phyloP scores from a whole-genome alignment of 2,329 filamentous ascomycete genomes.

The Orbilia ellipsospora region DNA sequence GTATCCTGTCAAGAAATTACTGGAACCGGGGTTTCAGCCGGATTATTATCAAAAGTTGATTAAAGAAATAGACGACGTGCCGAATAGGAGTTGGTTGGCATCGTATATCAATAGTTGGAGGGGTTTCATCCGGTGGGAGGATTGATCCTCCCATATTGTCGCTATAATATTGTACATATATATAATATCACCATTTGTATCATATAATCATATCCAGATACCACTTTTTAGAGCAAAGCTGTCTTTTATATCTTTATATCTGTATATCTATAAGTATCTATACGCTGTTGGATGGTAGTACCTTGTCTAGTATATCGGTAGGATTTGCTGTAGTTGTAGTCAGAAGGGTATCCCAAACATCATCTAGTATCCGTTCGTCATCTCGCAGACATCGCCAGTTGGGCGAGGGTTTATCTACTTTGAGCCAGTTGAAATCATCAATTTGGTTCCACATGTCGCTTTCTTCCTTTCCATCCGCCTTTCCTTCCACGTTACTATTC shows the following conservation, averaged over 20 bases:
- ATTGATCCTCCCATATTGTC: constrained; percentile 3
- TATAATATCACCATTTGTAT: no score
- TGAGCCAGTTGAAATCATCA: constrained; percentile 98
- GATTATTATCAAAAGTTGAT: constrained; percentile 73
- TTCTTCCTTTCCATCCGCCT: constrained; percentile 40
- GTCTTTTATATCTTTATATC: not conserved
- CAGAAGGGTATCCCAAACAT: constrained; percentile 69
- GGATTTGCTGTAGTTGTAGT: not conserved
- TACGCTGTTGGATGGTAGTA: not conserved
- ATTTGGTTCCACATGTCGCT: constrained; percentile 86
- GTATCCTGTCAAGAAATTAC: constrained; percentile 67
- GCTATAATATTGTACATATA: constrained; percentile 8
- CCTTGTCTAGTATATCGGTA: not conserved
- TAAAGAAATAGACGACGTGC: constrained; percentile 73
- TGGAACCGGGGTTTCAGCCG: constrained; percentile 72
- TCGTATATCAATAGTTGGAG: constrained; percentile 69
- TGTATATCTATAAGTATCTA: not conserved
- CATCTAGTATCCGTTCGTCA: constrained; percentile 69
- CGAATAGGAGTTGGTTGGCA: constrained; percentile 68
- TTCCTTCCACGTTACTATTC: constrained; percentile 52
- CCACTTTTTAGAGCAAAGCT: not conserved
- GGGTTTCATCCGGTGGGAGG: constrained; percentile 68
- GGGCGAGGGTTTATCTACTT: constrained; percentile 78
- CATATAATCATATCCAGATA: constrained; percentile 8
- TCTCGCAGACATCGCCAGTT: constrained; percentile 82